Percentiles rank a stretch among this genome's conserved stretches.
phyloP scores from a whole-genome alignment of 2,329 filamentous ascomycete genomes.

The Paracoccidioides lutzii region DNA sequence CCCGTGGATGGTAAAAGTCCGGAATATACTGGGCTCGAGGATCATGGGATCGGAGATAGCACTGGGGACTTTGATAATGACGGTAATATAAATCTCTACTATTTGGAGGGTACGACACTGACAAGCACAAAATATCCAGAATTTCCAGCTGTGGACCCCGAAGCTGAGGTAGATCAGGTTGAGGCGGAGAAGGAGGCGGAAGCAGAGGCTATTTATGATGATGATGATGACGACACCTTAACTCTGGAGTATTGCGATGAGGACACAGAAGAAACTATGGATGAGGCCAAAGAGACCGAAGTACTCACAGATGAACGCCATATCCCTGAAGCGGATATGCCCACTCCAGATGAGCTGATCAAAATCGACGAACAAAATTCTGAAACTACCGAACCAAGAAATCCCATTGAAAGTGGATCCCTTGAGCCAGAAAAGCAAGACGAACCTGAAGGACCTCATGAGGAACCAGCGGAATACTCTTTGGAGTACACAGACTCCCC shows the following conservation, averaged over 20 bases:
- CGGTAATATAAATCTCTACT: conserved; percentile 9
- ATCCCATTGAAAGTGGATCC: not conserved
- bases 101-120: not conserved
- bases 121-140: not conserved
- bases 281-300: conserved; percentile 6
- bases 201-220: conserved; percentile 16
- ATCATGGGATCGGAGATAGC: not conserved
- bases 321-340: not conserved
- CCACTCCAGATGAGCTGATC: not conserved
- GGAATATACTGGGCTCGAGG: not conserved
- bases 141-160: conserved; percentile 1
- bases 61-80: conserved; percentile 11
- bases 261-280: conserved; percentile 16
- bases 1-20: not conserved
- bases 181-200: conserved; percentile 11
- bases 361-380: conserved; percentile 5
- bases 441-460: not conserved
- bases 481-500: not conserved
- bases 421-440: not conserved
- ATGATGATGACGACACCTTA: conserved; percentile 2
- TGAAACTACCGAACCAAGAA: not conserved
- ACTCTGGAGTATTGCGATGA: not conserved
- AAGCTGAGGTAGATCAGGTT: conserved; percentile 8
- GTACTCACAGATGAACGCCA: not conserved
- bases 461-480: conserved; percentile 1